Conservation (phyloP, 192 early-diverging fungal genomes). For the Tieghemiomyces parasiticus region DNA sequence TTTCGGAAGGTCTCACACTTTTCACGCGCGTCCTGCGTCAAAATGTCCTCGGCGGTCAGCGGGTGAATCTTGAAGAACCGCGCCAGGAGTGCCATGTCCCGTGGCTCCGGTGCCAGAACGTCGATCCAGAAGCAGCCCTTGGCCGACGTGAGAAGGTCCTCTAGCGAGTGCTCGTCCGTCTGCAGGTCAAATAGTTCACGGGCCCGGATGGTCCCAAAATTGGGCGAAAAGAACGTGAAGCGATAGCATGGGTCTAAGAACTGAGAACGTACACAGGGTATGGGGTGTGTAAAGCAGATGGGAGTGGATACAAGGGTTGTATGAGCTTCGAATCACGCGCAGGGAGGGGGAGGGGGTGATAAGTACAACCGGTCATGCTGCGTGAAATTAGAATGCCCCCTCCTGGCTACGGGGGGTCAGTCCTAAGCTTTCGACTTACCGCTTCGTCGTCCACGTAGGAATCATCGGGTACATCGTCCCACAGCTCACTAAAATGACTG, state of each 20-base stretch:
- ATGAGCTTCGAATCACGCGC: too few relatives aligned
- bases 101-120: slow-evolving; percentile 29
- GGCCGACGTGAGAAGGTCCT: background rate
- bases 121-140: slow-evolving; percentile 62
- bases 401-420: too few relatives aligned
- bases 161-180: background rate
- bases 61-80: slow-evolving; percentile 61
- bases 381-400: too few relatives aligned
- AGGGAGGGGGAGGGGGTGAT: too few relatives aligned
- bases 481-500: background rate
- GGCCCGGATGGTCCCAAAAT: slow-evolving; percentile 40
- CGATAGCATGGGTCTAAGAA: slow-evolving; percentile 30
- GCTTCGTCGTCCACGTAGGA: slow-evolving; percentile 5
- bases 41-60: slow-evolving; percentile 77
- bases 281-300: too few relatives aligned
- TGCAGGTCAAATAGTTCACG: slow-evolving; percentile 21
- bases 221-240: slow-evolving; percentile 51
- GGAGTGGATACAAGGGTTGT: too few relatives aligned
- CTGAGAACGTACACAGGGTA: too few relatives aligned
- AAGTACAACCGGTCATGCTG: too few relatives aligned
- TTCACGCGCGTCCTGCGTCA: slow-evolving; percentile 74
- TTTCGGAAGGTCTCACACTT: slow-evolving; percentile 71
- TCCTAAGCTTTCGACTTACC: too few relatives aligned
- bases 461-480: background rate
- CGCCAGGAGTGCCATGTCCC: slow-evolving; percentile 39